Base-by-base conservation (phyloP, 1,284 basidiomycete species). In the Coniferiporia sulphurascens region DNA sequence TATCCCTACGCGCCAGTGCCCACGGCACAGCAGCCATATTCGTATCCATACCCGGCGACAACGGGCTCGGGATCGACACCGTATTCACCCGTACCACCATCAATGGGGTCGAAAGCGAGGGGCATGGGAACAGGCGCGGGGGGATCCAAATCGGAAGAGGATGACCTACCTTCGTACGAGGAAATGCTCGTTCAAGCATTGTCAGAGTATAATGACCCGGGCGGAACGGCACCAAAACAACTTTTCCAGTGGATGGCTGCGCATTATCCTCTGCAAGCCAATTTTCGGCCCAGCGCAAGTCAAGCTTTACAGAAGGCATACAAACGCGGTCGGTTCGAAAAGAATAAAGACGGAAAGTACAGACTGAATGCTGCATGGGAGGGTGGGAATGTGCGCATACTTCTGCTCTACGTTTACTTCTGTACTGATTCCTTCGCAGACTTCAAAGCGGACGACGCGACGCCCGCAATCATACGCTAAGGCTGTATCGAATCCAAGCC, bases 171-270 rank as follows among this genome's bases (percentile, higher is more conserved):
- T 9, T 89, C 86, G 62, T 92, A 92, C 61, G 89, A 92, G 66
- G 89, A 91, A 64, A 92, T 92, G 90, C 87, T 92, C 38, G 88
- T 87, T 7, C 86, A 89, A 67, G 89, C 89, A 0, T 73, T 92
- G 21, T 69, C 74, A 27, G 86, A 85, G 58, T 77, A 80, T 49
- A 75, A 71, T 9, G 86, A 89, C 59, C 75, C 82, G 4, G 86
- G 66, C 13, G 90, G 90, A 13, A 81, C 81, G 52, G 84, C 84
- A 7, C 89, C 89, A n/a, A 92, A 90, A 67, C 84, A 84, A 64
- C 68, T 92, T 35, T 92, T 89, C 69, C 75, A 81, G 7, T 89
- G 87, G 86, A 92, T 92, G 86, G 84, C 84, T 1, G 74, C 79
- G 50, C 79, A 82, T 46, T 92, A 90, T 69, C 89, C 90, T n/a